Conservation (phyloP, 1,284 basidiomycete genomes). For the Inonotus hispidus region DNA sequence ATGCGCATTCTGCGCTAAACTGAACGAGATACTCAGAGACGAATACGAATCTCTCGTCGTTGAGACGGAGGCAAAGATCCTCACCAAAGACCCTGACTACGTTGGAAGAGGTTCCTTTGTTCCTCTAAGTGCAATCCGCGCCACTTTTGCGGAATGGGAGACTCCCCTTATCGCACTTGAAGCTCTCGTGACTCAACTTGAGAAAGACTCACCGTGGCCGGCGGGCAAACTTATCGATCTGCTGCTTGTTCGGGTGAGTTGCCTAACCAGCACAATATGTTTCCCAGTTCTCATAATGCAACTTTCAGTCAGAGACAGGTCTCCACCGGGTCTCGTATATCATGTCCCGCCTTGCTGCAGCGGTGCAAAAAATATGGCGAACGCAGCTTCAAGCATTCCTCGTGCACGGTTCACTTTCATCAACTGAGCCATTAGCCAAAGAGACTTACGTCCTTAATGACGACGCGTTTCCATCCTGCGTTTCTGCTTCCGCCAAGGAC, state of each 20-base stretch:
- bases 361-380: slow-evolving; percentile 78
- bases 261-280: too few relatives aligned
- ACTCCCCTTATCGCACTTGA: slow-evolving; percentile 69
- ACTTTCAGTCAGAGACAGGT: slow-evolving; percentile 53
- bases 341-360: slow-evolving; percentile 56
- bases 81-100: slow-evolving; percentile 62
- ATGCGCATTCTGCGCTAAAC: slow-evolving; percentile 65
- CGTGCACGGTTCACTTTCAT: slow-evolving; percentile 67
- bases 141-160: slow-evolving; percentile 81
- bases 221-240: slow-evolving; percentile 77
- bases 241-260: slow-evolving; percentile 43
- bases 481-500: slow-evolving; percentile 65
- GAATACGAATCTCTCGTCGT: slow-evolving; percentile 81
- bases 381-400: slow-evolving; percentile 73
- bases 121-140: slow-evolving; percentile 74
- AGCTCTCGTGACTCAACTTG: slow-evolving; percentile 55
- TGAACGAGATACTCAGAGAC: slow-evolving; percentile 65
- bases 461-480: slow-evolving; percentile 67
- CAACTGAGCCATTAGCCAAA: slow-evolving; percentile 51
- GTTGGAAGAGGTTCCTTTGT: slow-evolving; percentile 76
- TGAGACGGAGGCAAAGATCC: slow-evolving; percentile 73
- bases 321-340: slow-evolving; percentile 70
- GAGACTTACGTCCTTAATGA: slow-evolving; percentile 50
- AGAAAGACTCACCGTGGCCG: slow-evolving; percentile 50
- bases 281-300: neutral